phyloP scores from a whole-genome alignment of 768 basidiomycete genomes.

The Russula dissimulans region DNA sequence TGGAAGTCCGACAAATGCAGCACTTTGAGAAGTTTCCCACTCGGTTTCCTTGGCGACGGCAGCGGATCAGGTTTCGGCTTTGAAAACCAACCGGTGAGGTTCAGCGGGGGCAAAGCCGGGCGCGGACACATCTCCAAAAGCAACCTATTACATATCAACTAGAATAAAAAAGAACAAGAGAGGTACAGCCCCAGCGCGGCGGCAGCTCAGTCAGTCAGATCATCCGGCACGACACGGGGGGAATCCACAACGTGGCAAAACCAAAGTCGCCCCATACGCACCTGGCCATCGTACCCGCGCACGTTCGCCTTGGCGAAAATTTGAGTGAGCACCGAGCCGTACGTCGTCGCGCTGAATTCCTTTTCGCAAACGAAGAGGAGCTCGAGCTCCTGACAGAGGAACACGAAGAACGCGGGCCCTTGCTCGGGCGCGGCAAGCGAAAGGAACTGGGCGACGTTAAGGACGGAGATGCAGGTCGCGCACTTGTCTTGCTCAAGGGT shows the following conservation, averaged over 20 bases:
- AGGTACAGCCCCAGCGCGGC: no score
- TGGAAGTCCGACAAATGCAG: constrained; percentile 71
- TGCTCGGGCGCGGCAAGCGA: constrained; percentile 52
- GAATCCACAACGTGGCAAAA: no score
- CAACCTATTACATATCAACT: constrained; percentile 57
- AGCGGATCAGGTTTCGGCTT: constrained; percentile 69
- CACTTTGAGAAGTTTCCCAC: constrained; percentile 59
- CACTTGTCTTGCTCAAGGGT: constrained; percentile 46
- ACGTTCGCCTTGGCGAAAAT: constrained; percentile 63
- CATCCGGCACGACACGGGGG: no score
- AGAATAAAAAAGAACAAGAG: no score
- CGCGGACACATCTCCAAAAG: constrained; percentile 41
- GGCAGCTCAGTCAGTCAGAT: no score
- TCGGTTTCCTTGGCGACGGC: constrained; percentile 46
- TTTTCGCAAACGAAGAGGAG: constrained; percentile 39
- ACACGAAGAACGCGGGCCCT: constrained; percentile 46
- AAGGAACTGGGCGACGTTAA: constrained; percentile 59
- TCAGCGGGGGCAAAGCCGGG: constrained; percentile 49
- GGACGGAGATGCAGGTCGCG: constrained; percentile 47
- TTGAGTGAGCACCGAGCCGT: constrained; percentile 62
- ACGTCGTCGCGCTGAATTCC: constrained; percentile 36
- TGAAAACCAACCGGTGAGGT: constrained; percentile 60
- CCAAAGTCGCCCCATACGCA: constrained; percentile 23
- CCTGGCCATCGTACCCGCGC: constrained; percentile 67
- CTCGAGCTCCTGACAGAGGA: constrained; percentile 51